A percentile compares a stretch with the other conserved stretches of the same genome.
phyloP scores from a whole-genome alignment of 495 filamentous ascomycete species.

The Tuber aestivum region DNA sequence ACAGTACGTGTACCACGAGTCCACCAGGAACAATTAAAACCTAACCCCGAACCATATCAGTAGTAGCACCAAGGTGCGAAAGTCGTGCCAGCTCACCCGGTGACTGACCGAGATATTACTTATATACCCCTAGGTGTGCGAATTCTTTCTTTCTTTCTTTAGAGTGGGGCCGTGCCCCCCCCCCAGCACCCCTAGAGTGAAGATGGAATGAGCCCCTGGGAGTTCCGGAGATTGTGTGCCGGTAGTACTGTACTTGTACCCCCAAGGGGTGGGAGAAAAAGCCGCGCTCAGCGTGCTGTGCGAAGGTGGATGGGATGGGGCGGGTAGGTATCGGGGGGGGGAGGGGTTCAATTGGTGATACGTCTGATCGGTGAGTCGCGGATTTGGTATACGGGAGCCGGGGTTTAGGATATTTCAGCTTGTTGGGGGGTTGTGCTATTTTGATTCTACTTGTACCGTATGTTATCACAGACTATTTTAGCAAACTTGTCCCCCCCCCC shows the following conservation, averaged over 20 bases:
- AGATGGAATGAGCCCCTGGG: not conserved
- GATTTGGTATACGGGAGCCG: not conserved
- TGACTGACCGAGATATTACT: not conserved
- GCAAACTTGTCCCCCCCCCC: too few relatives aligned
- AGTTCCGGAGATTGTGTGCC: not conserved
- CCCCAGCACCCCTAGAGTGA: not conserved
- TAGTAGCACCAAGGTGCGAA: not conserved
- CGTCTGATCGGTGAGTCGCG: not conserved
- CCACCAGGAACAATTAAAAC: not conserved
- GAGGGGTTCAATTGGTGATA: not conserved
- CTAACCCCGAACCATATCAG: not conserved
- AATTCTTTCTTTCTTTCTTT: not conserved
- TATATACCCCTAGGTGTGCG: not conserved
- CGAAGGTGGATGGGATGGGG: not conserved
- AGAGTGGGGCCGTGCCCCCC: not conserved
- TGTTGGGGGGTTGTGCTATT: not conserved
- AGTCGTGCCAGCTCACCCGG: not conserved
- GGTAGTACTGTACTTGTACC: too few relatives aligned
- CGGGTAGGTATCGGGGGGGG: not conserved
- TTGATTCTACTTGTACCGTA: too few relatives aligned
- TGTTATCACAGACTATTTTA: too few relatives aligned
- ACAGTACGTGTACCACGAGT: too few relatives aligned
- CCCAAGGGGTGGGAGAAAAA: not conserved
- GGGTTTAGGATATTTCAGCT: not conserved
- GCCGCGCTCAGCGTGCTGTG: not conserved